Base-by-base conservation (phyloP, 192 early-diverging fungal species). In the Linnemannia hyalina region DNA sequence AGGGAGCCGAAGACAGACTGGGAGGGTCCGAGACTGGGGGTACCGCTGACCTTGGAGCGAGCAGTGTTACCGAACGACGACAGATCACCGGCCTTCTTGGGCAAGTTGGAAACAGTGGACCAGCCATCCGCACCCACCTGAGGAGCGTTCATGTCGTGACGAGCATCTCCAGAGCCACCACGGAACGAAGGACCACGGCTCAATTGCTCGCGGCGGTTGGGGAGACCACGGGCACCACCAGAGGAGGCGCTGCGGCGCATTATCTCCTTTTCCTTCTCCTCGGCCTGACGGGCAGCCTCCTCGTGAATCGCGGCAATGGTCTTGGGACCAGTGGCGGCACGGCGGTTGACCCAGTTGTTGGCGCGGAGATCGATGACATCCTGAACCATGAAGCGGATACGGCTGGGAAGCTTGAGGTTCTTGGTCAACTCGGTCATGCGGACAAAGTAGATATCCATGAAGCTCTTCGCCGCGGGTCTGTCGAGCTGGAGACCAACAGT, bases 241-340 rank as follows among this genome's bases (percentile, higher is more conserved):
- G 93, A 93, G 29, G 92, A 93, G 18, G 94, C 89, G 49, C 91
- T 90, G 71, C 95, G 92, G 87, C 94, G 91, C 72, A 93, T 92
- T 42, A 89, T 91, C 73, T 94, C 93, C 72, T 94, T 94, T 68
- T 96, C 97, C 72, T 94, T 94, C 69, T 96, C 97, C 73, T 94
- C 93, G 84, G 93, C 92, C 76, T 92, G 89, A 80, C 94, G 93
- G 77, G 91, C 88, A n/a, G 88, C 91, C 84, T 92, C 94, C 82
- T 96, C 93, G 83, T 95, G 97, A 85, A 98, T 97, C 90, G 98
- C 94, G 57, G 96, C 95, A 89, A 98, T 97, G 35, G 96, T 98
- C 88, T 96, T 95, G 55, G 97, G 97, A 18, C 95, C 97, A 55
- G 90, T 74, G n/a, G 82, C 90, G 54, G 91, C 92, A 42, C 87